A percentile compares a stretch with the other conserved stretches of the same genome.
These are phyloP conservation scores for Ceratocystis colombiana DNA, from an alignment of 2,329 filamentous ascomycete species.

Conservation along the genomic window DNA sequence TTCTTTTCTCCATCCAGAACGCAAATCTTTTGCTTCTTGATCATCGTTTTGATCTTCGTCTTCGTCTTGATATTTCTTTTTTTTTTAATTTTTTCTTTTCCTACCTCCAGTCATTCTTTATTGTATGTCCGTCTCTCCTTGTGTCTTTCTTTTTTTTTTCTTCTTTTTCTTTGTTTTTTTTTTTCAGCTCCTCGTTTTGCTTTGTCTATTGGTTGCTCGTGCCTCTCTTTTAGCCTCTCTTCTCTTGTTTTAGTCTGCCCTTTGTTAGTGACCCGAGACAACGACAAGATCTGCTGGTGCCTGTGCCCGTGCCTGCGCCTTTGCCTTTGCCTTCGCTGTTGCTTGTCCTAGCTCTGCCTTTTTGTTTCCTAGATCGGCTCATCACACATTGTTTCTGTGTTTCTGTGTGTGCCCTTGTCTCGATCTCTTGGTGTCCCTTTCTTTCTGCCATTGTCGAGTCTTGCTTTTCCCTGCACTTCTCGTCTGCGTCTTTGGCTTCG, in stretches of 20 bases:
- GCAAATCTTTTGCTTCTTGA: slow-evolving; percentile 9
- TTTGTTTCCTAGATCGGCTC: no score
- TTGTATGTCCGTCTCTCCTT: background rate
- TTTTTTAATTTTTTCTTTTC: background rate
- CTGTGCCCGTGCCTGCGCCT: no score
- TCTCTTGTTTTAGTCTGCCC: background rate
- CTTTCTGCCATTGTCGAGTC: no score
- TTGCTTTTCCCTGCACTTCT: background rate
- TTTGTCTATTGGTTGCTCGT: background rate
- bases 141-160: background rate
- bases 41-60: background rate
- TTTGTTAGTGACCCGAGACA: background rate
- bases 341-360: no score
- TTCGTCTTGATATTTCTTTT: slow-evolving; percentile 1
- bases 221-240: background rate
- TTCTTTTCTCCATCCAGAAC: background rate
- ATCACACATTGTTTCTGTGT: no score
- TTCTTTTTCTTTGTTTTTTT: background rate
- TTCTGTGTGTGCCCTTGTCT: no score
- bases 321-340: no score
- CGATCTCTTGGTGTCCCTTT: no score
- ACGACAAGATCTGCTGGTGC: no score
- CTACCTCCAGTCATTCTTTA: no score
- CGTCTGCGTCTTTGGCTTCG: background rate
- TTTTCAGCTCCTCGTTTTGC: slow-evolving; percentile 9